Evolutionary conservation across 306 rosid genomes (phyloP).

Genomic region (Trifolium dubium): DNA sequence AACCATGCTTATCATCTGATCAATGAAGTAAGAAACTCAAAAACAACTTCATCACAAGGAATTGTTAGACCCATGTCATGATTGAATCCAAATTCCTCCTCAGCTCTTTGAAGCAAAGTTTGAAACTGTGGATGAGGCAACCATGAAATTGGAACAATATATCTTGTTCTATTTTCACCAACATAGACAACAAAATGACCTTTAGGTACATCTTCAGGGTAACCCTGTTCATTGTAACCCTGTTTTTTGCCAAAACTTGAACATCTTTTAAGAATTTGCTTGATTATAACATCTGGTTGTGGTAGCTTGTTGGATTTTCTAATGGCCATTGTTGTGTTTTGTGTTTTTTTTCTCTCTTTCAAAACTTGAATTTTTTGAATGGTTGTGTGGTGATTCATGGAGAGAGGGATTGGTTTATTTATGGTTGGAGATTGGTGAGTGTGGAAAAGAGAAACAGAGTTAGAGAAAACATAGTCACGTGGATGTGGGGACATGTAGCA

Average conservation of each 20-base stretch:
- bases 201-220: slow-evolving; percentile 80
- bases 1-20: slow-evolving; percentile 48
- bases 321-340: slow-evolving; percentile 51
- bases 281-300: slow-evolving; percentile 60
- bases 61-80: slow-evolving; percentile 82
- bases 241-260: slow-evolving; percentile 78
- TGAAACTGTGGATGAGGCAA: slow-evolving; percentile 76
- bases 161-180: slow-evolving; percentile 78
- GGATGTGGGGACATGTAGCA: slow-evolving; percentile 68
- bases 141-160: slow-evolving; percentile 80
- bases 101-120: slow-evolving; percentile 69
- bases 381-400: slow-evolving; percentile 34
- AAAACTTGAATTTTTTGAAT: neutral
- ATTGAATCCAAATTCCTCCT: slow-evolving; percentile 84
- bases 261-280: slow-evolving; percentile 66
- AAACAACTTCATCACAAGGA: slow-evolving; percentile 81
- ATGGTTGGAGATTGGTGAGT: slow-evolving; percentile 40
- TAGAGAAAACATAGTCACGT: slow-evolving; percentile 59
- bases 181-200: slow-evolving; percentile 93
- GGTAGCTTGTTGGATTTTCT: slow-evolving; percentile 60
- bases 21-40: slow-evolving; percentile 60
- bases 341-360: neutral
- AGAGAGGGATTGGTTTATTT: slow-evolving; percentile 50
- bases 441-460: slow-evolving; percentile 21
- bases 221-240: slow-evolving; percentile 49